Percentiles rank a stretch among this genome's conserved stretches.
These are phyloP conservation scores for Incumbomyces lentus DNA, from an alignment of 2,329 filamentous ascomycete species.

Conservation along the genomic window DNA sequence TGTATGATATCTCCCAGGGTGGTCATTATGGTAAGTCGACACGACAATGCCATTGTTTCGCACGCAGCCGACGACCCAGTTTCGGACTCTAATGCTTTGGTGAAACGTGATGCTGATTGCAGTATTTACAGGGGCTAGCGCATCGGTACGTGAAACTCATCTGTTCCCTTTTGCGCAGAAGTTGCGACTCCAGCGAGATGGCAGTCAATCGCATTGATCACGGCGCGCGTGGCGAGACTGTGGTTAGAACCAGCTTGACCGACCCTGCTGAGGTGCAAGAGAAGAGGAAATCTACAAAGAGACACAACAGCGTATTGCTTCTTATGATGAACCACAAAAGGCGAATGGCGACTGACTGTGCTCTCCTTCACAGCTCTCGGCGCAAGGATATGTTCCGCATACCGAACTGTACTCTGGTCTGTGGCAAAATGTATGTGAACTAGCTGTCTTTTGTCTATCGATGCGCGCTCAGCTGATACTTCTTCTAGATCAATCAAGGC, in stretches of 20 bases:
- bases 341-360: slow-evolving; percentile 9
- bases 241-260: no score
- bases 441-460: no score
- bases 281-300: no score
- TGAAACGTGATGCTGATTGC: slow-evolving; percentile 7
- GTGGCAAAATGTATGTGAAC: slow-evolving; percentile 73
- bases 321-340: no score
- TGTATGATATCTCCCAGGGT: slow-evolving; percentile 31
- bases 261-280: no score
- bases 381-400: slow-evolving; percentile 76
- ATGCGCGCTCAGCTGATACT: slow-evolving; percentile 6
- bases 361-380: slow-evolving; percentile 54
- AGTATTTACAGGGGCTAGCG: slow-evolving; percentile 50
- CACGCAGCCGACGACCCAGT: neutral
- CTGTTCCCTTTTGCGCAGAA: no score
- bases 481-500: slow-evolving; percentile 75
- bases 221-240: no score
- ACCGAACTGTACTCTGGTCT: slow-evolving; percentile 85
- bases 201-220: no score
- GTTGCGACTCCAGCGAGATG: no score
- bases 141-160: slow-evolving; percentile 45
- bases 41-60: slow-evolving; percentile 7
- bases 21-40: slow-evolving; percentile 36
- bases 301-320: no score
- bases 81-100: neutral